These are phyloP conservation scores for Domatiomyces catenatus DNA, from an alignment of 2,329 filamentous ascomycete species.

Conservation along the genomic window DNA sequence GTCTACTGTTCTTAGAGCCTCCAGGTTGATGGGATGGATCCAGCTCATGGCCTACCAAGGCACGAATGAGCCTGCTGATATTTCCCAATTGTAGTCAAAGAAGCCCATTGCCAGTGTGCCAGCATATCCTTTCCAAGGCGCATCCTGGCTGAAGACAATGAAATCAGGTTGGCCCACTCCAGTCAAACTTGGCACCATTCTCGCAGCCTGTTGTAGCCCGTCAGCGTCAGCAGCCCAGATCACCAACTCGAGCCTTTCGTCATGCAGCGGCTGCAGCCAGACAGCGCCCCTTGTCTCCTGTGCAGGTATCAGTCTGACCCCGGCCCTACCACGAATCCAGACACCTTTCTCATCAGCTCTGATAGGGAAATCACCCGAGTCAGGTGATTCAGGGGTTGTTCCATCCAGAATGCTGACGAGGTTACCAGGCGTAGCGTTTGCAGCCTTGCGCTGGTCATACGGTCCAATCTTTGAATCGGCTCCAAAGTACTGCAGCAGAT, in stretches of 20 bases:
- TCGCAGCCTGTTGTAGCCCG: conserved; percentile 34
- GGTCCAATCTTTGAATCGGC: conserved; percentile 33
- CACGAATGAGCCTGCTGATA: conserved; percentile 34
- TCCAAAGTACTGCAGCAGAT: conserved; percentile 42
- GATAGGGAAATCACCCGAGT: conserved; percentile 19
- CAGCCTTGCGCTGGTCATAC: conserved; percentile 1
- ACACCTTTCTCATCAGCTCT: conserved; percentile 8
- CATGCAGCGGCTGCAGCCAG: conserved; percentile 35
- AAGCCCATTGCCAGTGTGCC: conserved; percentile 41
- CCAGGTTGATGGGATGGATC: background rate
- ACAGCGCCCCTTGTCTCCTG: conserved; percentile 25
- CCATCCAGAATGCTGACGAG: conserved; percentile 25
- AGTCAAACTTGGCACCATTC: conserved; percentile 40
- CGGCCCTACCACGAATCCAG: conserved; percentile 6
- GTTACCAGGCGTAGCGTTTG: conserved; percentile 26
- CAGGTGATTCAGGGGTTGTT: conserved; percentile 11
- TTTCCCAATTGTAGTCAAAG: conserved; percentile 39
- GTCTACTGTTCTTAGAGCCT: too few relatives aligned
- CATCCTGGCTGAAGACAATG: conserved; percentile 32
- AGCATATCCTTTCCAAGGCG: conserved; percentile 36
- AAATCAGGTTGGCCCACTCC: conserved; percentile 45
- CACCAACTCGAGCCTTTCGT: conserved; percentile 38
- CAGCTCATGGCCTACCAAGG: background rate
- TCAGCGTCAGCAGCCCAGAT: conserved; percentile 38
- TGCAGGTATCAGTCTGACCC: conserved; percentile 1